Evolutionary conservation across 306 rosid genomes (phyloP), one percentile per base, ranked within the genome.

Genomic region (Quercus dentata): DNA sequence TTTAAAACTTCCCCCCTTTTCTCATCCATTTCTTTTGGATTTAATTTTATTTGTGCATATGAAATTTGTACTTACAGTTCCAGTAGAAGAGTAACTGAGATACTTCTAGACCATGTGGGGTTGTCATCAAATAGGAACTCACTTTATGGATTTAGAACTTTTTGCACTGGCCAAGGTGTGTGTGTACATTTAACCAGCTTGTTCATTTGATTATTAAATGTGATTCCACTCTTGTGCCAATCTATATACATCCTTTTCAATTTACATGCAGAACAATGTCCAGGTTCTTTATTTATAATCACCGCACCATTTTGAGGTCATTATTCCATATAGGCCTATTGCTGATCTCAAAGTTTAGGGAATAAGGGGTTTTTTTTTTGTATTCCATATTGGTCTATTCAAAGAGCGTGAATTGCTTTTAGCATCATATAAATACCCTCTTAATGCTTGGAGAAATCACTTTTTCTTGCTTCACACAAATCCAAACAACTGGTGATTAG

Each of bases 131-230:
- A 75, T 83, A 88, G 86, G 83, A 88, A 79, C 56, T 52, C 90
- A 63, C 73, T 84, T 81, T 82, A 65, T 73, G 83, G 86, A 74
- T 88, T 85, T 87, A 88, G 85, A 76, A 86, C 89, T 17, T 89
- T 83, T 90, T 88, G 92, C 80, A 84, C 89, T 25, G 78, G 81
- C 86, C 79, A 86, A 89, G 97, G 91, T 88, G 92, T 84, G 85
- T 74, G 49, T 46, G n/a, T 78, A 78, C 56, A 38, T 74, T 84
- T 76, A 9, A 57, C 73, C 69, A 67, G 30, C 51, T 71, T 41
- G 5, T 5, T 10, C n/a, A 28, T 54, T 27, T 3, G 5, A 46
- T 41, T 41, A 20, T 59, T 4, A 23, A 59, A 65, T 65, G 13
- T 18, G 71, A 59, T 14, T 54, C 49, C 59, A 15, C 58, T 20